Evolutionary conservation across 805 yeast genomes (phyloP).

Genomic region (Pichia heedii): DNA sequence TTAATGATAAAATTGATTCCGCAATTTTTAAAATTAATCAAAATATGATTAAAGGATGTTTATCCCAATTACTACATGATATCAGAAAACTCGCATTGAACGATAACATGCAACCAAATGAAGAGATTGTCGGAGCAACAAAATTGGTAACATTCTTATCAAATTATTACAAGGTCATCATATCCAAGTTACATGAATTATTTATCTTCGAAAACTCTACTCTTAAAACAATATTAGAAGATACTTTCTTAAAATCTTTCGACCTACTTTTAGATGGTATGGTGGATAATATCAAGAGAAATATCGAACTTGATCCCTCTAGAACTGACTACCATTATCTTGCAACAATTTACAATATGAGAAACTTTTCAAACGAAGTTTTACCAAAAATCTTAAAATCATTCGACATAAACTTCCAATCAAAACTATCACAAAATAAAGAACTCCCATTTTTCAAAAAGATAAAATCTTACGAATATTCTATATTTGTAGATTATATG

Average conservation of each 20-base stretch:
- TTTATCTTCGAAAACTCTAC: slow-evolving; percentile 13
- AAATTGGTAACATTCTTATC: slow-evolving; percentile 30
- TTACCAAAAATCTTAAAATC: slow-evolving; percentile 40
- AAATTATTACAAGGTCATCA: slow-evolving; percentile 30
- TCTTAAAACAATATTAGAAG: slow-evolving; percentile 22
- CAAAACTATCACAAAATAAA: slow-evolving; percentile 31
- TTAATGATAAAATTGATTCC: slow-evolving; percentile 12
- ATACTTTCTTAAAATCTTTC: slow-evolving; percentile 29
- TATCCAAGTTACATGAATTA: slow-evolving; percentile 24
- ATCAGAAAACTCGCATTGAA: slow-evolving; percentile 16
- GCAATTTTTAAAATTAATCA: slow-evolving; percentile 16
- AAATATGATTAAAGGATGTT: slow-evolving; percentile 20
- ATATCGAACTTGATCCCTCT: slow-evolving; percentile 13
- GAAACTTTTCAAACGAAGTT: slow-evolving; percentile 34
- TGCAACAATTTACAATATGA: slow-evolving; percentile 45
- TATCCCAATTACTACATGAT: slow-evolving; percentile 21
- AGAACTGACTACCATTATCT: slow-evolving; percentile 19
- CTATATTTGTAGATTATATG: slow-evolving; percentile 45
- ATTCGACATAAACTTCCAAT: slow-evolving; percentile 44
- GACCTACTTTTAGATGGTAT: slow-evolving; percentile 34
- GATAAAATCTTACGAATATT: slow-evolving; percentile 40
- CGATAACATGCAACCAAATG: slow-evolving; percentile 33
- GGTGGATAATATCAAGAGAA: slow-evolving; percentile 28
- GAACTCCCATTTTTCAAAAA: slow-evolving; percentile 36
- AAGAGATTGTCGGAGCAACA: slow-evolving; percentile 26